Evolutionary conservation across 106 monocot genomes (phyloP), one percentile per base, ranked within the genome.

Genomic region (Gastrodia elata): DNA sequence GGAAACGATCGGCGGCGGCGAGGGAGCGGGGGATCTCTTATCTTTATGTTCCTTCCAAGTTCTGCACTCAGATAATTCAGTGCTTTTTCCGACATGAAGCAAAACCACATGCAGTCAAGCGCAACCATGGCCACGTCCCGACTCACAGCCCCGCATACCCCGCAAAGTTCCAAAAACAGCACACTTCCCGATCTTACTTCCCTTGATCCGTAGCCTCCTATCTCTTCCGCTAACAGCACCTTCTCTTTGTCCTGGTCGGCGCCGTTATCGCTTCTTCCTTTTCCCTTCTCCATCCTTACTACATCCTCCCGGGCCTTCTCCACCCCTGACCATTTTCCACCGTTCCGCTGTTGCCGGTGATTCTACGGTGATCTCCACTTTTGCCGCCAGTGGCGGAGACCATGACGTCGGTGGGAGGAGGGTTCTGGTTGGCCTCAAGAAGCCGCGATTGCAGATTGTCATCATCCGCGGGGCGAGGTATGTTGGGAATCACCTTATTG

Each of bases 391-490:
- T 40, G 26, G 10, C 3, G 20, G 26, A 40, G 7, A 8, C 25
- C 38, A 35, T 35, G 25, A 26, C 1, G 69, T 22, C 26, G 72
- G 72, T 9, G 18, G 9, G 48, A 72, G 52, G 34, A 69, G 69
- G 40, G 69, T 69, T 6, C 38, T 40, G 0, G 69, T 69, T 10
- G 69, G 69, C 8, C 69, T 69, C 39, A n/a, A 40, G 39, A 69
- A 69, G 38, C 24, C 77, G 1, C 64, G 64, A 7, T 33, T 41
- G 64, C 65, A 85, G 36, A 59, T 89, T 28, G 89, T 89, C 14
- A 85, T 85, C 56, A 89, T 85, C 28, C 85, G 88, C 15, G 88
- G 88, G n/a, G 88, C 88, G 1, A 85, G 88, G 2, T 89, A 85
- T 72, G 88, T 89, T 3, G 88, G 88, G 27, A 83, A 80, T 73